phyloP scores from a whole-genome alignment of 148 eudicot genomes.

The Cornus florida region DNA sequence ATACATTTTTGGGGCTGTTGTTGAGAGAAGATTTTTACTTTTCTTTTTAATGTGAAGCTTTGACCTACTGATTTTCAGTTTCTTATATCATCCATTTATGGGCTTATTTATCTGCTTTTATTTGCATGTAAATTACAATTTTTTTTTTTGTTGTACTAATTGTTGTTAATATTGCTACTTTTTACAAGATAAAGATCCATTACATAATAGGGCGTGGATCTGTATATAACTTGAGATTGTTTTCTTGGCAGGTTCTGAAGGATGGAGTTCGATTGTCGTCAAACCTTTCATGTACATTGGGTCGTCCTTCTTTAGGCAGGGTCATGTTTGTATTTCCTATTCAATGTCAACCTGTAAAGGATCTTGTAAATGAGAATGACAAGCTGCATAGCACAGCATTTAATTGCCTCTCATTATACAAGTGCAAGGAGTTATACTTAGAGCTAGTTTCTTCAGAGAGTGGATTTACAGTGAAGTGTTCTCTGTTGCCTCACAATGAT shows the following conservation, averaged over 20 bases:
- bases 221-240: neutral
- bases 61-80: neutral
- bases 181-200: neutral
- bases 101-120: neutral
- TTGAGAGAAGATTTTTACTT: too few species aligned
- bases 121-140: neutral
- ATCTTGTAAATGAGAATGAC: constrained; percentile 29
- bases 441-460: constrained; percentile 39
- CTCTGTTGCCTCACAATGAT: constrained; percentile 19
- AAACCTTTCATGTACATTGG: constrained; percentile 65
- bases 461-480: constrained; percentile 18
- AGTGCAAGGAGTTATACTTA: constrained; percentile 55
- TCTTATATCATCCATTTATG: neutral
- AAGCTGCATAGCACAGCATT: constrained; percentile 16
- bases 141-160: neutral
- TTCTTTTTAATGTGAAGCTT: too few species aligned
- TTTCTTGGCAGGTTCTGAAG: constrained; percentile 58
- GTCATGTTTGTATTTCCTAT: constrained; percentile 60
- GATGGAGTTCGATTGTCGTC: constrained; percentile 69
- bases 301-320: constrained; percentile 69
- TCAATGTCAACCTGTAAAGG: constrained; percentile 29
- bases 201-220: neutral
- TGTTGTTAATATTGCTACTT: neutral
- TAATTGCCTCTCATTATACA: constrained; percentile 25
- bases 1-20: too few species aligned